These are phyloP conservation scores for Hirsutella rhossiliensis DNA, from an alignment of 2,329 filamentous ascomycete genomes.

Conservation along the genomic window DNA sequence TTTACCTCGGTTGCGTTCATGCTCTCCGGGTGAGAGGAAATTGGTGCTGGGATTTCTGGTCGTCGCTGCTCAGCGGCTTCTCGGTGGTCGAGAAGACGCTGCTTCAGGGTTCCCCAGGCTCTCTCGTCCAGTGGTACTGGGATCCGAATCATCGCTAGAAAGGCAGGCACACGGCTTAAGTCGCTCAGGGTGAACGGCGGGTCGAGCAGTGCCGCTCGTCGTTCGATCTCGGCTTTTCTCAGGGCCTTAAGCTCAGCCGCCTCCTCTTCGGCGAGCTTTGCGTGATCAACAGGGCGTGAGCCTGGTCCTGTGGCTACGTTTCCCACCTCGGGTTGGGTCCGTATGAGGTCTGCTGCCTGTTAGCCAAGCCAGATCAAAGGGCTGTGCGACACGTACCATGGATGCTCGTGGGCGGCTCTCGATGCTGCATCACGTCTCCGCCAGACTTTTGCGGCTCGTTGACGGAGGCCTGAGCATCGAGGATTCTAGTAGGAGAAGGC, in stretches of 20 bases:
- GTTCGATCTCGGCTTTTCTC: slow-evolving; percentile 59
- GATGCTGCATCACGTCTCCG: not conserved
- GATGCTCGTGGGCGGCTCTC: not conserved
- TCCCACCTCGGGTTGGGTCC: not conserved
- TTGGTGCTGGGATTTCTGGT: too few relatives aligned
- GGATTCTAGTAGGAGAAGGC: not conserved
- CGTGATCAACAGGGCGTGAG: slow-evolving; percentile 8
- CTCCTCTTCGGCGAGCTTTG: slow-evolving; percentile 48
- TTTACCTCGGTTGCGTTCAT: too few relatives aligned
- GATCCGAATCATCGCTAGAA: slow-evolving; percentile 61
- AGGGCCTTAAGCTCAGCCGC: slow-evolving; percentile 50
- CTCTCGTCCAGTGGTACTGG: slow-evolving; percentile 54
- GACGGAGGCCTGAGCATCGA: not conserved
- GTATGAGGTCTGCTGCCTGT: not conserved
- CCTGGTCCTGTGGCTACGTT: not conserved
- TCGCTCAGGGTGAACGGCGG: slow-evolving; percentile 49
- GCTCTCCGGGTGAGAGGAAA: too few relatives aligned
- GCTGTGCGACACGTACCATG: not conserved
- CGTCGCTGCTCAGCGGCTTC: too few relatives aligned
- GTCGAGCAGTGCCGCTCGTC: slow-evolving; percentile 50
- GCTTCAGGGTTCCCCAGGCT: slow-evolving; percentile 58
- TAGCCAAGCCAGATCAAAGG: too few relatives aligned
- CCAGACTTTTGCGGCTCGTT: not conserved
- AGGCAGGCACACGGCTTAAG: slow-evolving; percentile 59
- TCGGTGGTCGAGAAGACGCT: slow-evolving; percentile 50